Base-by-base conservation (phyloP, 106 monocot species). In the Dendrobium officinale region DNA sequence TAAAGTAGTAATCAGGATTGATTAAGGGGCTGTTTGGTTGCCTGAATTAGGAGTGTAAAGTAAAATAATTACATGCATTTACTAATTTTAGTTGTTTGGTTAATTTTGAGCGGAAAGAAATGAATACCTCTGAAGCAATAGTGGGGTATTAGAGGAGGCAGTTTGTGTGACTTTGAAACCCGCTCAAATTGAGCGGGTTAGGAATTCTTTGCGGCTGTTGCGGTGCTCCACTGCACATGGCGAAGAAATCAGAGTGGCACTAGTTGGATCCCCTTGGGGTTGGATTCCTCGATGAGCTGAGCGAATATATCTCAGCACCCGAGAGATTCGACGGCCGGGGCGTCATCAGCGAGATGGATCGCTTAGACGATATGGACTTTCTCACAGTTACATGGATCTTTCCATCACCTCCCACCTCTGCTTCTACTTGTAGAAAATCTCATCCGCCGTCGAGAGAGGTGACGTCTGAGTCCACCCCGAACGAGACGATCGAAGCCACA, bases 281-380 rank as follows among this genome's bases (percentile, higher is more conserved):
- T 40, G 88, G 88, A 72, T 91, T 88, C 47, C 88, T 73, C 11
- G 91, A 88, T 6, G 88, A 91, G 84, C 86, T 91, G 18, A 91
- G 74, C 16, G 86, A 86, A 79, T 91, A 86, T 75, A 91, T 91
- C 81, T 91, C 91, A 6, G 88, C 91, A 5, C 91, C 91, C 64
- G 91, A 86, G 76, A 88, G 91, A 70, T 91, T 91, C 8, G 91
- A 91, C 4, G 91, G 91, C 15, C 88, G 82, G 15, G 91, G 91
- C 3, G 88, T 91, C 77, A 80, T 75, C 81, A 88, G 55, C 24
- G 83, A 80, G 10, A 86, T 59, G 4, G 91, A 88, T 33, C 85
- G 77, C 44, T 88, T 49, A 41, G 91, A 91, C 42, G 84, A 82
- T 13, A 82, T 89, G 19, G 91, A 91, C 37, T 85, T 84, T 22